Evolutionary conservation across 1,284 basidiomycete species (phyloP), one percentile per base, ranked within the genome.

Genomic region (Trichosporon sp.): DNA sequence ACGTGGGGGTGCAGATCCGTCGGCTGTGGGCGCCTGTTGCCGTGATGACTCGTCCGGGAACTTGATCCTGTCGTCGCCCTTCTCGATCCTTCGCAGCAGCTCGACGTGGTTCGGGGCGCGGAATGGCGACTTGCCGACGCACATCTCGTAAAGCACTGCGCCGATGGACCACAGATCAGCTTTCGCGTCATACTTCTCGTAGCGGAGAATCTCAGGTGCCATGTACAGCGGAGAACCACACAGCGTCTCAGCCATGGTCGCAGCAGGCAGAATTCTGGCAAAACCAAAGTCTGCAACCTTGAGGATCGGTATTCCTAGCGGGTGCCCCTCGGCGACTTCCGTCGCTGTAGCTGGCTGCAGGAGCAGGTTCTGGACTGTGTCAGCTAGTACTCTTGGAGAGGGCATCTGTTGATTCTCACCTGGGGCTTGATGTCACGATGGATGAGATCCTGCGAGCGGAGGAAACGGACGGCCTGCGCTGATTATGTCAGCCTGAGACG

Each of bases 251-350:
- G 96, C 97, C 87, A 99, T 89, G 85, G 93, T 91, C 3, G 93
- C 90, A 62, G 91, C 92, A 0, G 95, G 94, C 7, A 99, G 85
- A 35, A 91, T 92, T 13, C 97, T 88, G 0, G 97, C 97, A 77
- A 99, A 99, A 0, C 96, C 96, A 81, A 99, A 99, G 83, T 99
- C 96, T 27, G 96, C 97, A 4, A 98, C 89, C 83, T 97, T 96
- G 75, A 98, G 88, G n/a, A 97, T 88, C 0, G 95, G 95, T 0
- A 97, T 91, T 15, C 95, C 95, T 1, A 91, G 82, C 0, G 95
- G 94, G 81, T 98, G 94, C 1, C 95, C 95, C 64, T 90, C 87
- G 0, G 88, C 88, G 12, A 94, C 84, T 75, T 96, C 93, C 63
- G 89, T 88, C 0, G 88, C 86, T 0, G 91, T 87, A 0, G 95